Base-by-base conservation (phyloP, 2,329 filamentous ascomycete genomes). In the Clonostachys solani region DNA sequence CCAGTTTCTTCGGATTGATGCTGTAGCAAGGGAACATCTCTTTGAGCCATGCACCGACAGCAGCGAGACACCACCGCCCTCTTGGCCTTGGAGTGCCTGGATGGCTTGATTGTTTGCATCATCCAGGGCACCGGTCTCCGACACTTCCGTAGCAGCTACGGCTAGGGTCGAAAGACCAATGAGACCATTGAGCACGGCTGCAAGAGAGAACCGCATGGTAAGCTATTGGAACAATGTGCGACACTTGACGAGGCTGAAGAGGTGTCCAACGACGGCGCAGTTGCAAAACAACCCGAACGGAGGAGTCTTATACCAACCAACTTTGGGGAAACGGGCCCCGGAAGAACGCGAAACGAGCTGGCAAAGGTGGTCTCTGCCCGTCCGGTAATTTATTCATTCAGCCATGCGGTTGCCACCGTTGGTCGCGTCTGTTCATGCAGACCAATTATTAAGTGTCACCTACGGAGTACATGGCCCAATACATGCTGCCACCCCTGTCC, bases 1-100 rank as follows among this genome's bases (percentile, higher is more conserved):
- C 47, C 47, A 45, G 29, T 47, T 47, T 12, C 44, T 36, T 17
- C 48, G 48, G 42, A 50, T 34, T 7, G 45, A 42, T 19, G 48
- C 48, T 9, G 29, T 47, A 40, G 19, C 45, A 12, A 50, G 13
- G 33, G 29, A 45, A 34, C 48, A 50, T 8, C 37, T 47, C 19
- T 41, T 19, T 10, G 23, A 29, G 23, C 23, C 23, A 29, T 29
- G 23, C 23, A 29, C 23, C 9, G 23, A 29, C 23, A 29, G 4
- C 23, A 29, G 4, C 42, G 29, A 19, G 10, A 10, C 6, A 45
- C 38, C 43, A 48, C 45, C 10, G 19, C 40, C 5, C 36, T 48
- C 29, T 40, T 38, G 7, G 34, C 33, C 16, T 47, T 45, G 36
- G 35, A 47, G 47, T 7, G 47, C 38, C 13, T 42, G 40, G 43